Conservation (phyloP, 305 asterid species). For the Vinca major region DNA sequence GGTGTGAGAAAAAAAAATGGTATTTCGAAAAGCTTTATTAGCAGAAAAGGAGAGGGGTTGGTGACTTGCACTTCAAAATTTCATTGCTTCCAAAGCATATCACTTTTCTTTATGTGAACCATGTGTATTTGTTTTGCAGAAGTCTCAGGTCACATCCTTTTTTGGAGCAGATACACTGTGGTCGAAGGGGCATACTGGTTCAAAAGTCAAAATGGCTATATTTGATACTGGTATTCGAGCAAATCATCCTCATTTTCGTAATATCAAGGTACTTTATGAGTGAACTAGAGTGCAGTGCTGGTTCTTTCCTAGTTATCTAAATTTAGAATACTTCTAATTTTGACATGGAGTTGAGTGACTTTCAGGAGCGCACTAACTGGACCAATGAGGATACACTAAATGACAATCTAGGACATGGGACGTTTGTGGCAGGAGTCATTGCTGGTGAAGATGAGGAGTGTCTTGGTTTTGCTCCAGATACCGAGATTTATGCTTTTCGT, state of each 20-base stretch:
- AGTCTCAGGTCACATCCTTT: slow-evolving; percentile 87
- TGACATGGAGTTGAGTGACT: slow-evolving; percentile 9
- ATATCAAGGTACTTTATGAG: slow-evolving; percentile 58
- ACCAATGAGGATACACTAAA: slow-evolving; percentile 89
- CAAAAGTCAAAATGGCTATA: slow-evolving; percentile 97
- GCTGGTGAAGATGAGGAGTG: slow-evolving; percentile 94
- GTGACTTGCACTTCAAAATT: background rate
- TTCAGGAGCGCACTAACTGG: slow-evolving; percentile 98
- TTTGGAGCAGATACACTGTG: slow-evolving; percentile 94
- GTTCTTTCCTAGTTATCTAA: slow-evolving; percentile 10
- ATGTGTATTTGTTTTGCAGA: slow-evolving; percentile 41
- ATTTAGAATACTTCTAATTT: slow-evolving; percentile 5
- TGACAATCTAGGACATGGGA: slow-evolving; percentile 99
- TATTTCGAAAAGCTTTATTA: no score
- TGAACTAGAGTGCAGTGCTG: background rate
- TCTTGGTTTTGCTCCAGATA: slow-evolving; percentile 98
- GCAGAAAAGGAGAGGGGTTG: background rate
- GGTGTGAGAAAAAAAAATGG: no score
- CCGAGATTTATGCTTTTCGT: slow-evolving; percentile 94
- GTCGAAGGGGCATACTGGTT: slow-evolving; percentile 87
- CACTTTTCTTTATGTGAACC: background rate
- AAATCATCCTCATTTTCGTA: slow-evolving; percentile 93
- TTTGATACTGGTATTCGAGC: slow-evolving; percentile 94
- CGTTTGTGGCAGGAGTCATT: slow-evolving; percentile 97
- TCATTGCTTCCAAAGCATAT: background rate